Conservation (phyloP, 1,139 yeast species). For the Sugiyamaella paludigena region DNA sequence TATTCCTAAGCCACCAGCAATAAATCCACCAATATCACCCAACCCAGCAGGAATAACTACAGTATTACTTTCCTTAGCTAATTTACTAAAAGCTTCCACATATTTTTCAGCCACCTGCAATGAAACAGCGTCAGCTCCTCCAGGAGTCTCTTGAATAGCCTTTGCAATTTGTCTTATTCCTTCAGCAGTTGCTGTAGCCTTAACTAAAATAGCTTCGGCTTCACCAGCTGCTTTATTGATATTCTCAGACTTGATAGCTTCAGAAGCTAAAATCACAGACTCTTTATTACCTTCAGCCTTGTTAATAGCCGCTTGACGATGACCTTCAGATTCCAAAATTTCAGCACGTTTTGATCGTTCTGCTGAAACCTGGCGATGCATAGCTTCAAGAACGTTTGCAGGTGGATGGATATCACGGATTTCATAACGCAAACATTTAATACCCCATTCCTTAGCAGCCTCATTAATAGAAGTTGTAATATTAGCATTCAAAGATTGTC, state of each 20-base stretch:
- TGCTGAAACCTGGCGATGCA: slow-evolving; percentile 88
- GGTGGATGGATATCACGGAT: slow-evolving; percentile 90
- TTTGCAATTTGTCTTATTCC: slow-evolving; percentile 63
- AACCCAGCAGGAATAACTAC: slow-evolving; percentile 73
- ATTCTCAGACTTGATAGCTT: slow-evolving; percentile 60
- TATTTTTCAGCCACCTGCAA: slow-evolving; percentile 82
- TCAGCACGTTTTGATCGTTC: slow-evolving; percentile 86
- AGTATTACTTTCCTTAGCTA: slow-evolving; percentile 80
- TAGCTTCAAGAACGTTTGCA: slow-evolving; percentile 78
- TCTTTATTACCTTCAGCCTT: slow-evolving; percentile 80
- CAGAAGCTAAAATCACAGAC: slow-evolving; percentile 66
- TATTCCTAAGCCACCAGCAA: slow-evolving; percentile 75
- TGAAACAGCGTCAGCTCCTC: slow-evolving; percentile 72
- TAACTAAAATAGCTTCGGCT: slow-evolving; percentile 62
- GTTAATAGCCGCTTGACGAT: slow-evolving; percentile 72
- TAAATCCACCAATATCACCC: slow-evolving; percentile 70
- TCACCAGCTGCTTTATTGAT: slow-evolving; percentile 70
- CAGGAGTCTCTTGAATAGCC: slow-evolving; percentile 66
- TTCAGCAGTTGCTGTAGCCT: slow-evolving; percentile 74
- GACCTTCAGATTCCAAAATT: slow-evolving; percentile 83
- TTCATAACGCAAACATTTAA: slow-evolving; percentile 78
- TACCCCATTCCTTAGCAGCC: slow-evolving; percentile 86
- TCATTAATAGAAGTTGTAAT: slow-evolving; percentile 79
- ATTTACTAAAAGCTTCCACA: slow-evolving; percentile 74
- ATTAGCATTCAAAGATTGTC: slow-evolving; percentile 67